Percentiles rank a stretch among this genome's conserved stretches.
Evolutionary conservation across 2,329 filamentous ascomycete species (phyloP).

Genomic region (Penicillium psychrosexuale): DNA sequence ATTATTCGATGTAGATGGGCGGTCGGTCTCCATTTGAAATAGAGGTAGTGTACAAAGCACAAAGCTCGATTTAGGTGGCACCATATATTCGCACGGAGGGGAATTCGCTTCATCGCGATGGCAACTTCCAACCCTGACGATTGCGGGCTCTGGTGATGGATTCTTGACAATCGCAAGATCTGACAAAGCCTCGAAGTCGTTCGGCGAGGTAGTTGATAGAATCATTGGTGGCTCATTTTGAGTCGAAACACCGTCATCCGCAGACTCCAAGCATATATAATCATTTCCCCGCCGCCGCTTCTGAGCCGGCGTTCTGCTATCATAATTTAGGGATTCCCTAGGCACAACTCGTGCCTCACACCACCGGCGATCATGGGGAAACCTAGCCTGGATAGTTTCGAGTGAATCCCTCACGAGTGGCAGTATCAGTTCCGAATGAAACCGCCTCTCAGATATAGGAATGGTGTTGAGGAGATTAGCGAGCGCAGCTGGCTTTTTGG

Average conservation of each 20-base stretch:
- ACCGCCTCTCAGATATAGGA: constrained; percentile 31
- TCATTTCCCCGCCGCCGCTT: background rate
- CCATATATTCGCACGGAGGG: constrained; percentile 22
- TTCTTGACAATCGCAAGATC: constrained; percentile 34
- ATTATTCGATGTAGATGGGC: background rate
- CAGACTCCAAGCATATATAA: background rate
- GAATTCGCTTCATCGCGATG: constrained; percentile 24
- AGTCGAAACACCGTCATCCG: background rate
- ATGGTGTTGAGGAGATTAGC: constrained; percentile 39
- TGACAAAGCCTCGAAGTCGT: constrained; percentile 26
- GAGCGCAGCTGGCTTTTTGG: constrained; percentile 48
- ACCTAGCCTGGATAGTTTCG: constrained; percentile 26
- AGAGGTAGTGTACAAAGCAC: constrained; percentile 41
- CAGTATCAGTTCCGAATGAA: constrained; percentile 27
- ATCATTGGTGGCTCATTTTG: constrained; percentile 29
- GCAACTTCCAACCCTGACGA: constrained; percentile 4
- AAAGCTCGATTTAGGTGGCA: constrained; percentile 52
- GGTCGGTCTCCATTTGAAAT: constrained; percentile 5
- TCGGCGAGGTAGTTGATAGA: constrained; percentile 30
- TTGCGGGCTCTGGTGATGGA: constrained; percentile 19
- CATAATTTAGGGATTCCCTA: background rate
- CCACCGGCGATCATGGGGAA: constrained; percentile 25
- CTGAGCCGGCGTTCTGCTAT: background rate
- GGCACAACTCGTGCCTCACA: constrained; percentile 28
- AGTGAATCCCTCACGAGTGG: constrained; percentile 42